These are phyloP conservation scores for Solanum dulcamara DNA, from an alignment of 257 asterid genomes.

Conservation along the genomic window DNA sequence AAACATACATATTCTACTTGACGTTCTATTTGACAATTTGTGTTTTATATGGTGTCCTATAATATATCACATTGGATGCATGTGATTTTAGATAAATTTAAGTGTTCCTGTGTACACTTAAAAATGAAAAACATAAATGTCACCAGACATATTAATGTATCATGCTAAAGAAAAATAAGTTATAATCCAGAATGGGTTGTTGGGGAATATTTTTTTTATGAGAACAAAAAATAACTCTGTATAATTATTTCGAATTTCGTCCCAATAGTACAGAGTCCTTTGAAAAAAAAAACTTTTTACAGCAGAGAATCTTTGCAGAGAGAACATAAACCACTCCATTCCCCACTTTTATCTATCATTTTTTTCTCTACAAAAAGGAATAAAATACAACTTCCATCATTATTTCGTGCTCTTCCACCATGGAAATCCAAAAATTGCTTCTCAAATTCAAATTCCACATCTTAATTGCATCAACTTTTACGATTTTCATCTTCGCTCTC, in stretches of 20 bases:
- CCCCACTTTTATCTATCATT: background rate
- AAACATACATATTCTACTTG: too few relatives aligned
- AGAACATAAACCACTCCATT: slow-evolving; percentile 4
- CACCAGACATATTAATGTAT: too few relatives aligned
- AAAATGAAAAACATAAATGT: too few relatives aligned
- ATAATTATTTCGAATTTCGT: background rate
- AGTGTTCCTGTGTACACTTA: too few relatives aligned
- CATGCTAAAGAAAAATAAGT: too few relatives aligned
- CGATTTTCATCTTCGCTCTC: background rate
- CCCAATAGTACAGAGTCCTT: background rate
- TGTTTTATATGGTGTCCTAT: too few relatives aligned
- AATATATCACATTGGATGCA: too few relatives aligned
- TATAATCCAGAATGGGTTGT: too few relatives aligned
- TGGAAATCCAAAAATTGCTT: slow-evolving; percentile 46
- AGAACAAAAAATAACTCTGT: too few relatives aligned
- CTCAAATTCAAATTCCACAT: slow-evolving; percentile 45
- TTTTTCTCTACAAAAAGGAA: background rate
- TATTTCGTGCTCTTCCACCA: slow-evolving; percentile 5
- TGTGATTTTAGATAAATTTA: too few relatives aligned
- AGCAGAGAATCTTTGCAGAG: slow-evolving; percentile 43
- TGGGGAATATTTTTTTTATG: too few relatives aligned
- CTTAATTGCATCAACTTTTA: slow-evolving; percentile 9
- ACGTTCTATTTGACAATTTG: too few relatives aligned
- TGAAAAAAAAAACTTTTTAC: background rate
- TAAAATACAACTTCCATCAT: background rate